A percentile compares a stretch with the other conserved stretches of the same genome.
These are phyloP conservation scores for Coprinopsis strossmayeri DNA, from an alignment of 768 basidiomycete genomes.

Conservation along the genomic window DNA sequence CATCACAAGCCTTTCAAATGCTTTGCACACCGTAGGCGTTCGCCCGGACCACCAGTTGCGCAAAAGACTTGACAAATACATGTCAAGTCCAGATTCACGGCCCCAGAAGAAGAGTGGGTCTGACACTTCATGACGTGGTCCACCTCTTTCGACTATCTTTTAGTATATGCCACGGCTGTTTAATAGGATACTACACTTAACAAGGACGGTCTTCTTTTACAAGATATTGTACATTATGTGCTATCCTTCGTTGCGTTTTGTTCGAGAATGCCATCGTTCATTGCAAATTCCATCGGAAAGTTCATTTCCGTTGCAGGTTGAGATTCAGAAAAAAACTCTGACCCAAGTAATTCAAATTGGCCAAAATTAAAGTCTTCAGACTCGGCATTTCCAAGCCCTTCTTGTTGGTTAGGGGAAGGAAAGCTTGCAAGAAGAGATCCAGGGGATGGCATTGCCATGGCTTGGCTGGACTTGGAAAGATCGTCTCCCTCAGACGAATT, in stretches of 20 bases:
- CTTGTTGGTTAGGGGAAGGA: constrained; percentile 21
- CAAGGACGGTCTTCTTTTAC: neutral
- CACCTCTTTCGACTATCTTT: too few species aligned
- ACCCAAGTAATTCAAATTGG: constrained; percentile 38
- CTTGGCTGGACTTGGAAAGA: neutral
- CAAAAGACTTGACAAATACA: constrained; percentile 59
- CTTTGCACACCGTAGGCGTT: constrained; percentile 48
- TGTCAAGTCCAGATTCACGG: constrained; percentile 15
- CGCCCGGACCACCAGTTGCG: constrained; percentile 61
- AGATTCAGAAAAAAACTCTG: constrained; percentile 31
- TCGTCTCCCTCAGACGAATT: neutral
- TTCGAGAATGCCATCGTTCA: neutral
- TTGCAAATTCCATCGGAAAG: neutral
- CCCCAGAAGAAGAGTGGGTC: neutral
- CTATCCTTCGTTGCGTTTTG: neutral
- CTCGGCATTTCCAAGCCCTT: constrained; percentile 8
- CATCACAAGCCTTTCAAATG: constrained; percentile 43
- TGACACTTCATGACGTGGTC: neutral
- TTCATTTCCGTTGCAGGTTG: constrained; percentile 1
- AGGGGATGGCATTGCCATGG: constrained; percentile 24
- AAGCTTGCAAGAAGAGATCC: constrained; percentile 40
- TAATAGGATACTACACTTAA: neutral
- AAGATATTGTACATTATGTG: neutral
- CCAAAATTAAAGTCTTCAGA: constrained; percentile 46
- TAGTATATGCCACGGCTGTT: too few species aligned